Conservation (phyloP, 2,329 filamentous ascomycete genomes). For the Lachnellula subtilissima region DNA sequence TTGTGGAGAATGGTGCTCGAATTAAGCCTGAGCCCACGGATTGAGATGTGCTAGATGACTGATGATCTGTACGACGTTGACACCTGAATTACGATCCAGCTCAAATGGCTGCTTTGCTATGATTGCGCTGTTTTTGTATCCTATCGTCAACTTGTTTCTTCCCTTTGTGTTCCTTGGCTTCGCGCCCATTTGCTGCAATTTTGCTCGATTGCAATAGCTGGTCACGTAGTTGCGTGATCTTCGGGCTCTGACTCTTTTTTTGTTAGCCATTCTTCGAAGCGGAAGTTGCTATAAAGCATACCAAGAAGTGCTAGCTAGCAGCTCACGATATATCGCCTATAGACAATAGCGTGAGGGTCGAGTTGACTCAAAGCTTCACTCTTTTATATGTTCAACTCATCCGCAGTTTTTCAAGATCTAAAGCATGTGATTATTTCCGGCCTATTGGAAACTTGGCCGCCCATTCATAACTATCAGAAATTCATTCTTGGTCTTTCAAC, state of each 20-base stretch:
- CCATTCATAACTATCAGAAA: no score
- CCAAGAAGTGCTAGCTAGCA: not conserved
- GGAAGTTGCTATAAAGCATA: not conserved
- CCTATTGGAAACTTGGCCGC: no score
- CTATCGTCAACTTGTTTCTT: not conserved
- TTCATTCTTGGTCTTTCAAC: no score
- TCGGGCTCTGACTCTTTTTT: not conserved
- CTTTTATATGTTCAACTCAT: no score
- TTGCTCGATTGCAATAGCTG: not conserved
- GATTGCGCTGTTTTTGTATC: not conserved
- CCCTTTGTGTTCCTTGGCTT: not conserved
- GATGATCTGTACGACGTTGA: not conserved
- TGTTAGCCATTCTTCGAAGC: not conserved
- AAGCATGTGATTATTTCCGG: no score
- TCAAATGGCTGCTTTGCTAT: not conserved
- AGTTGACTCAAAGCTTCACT: no score
- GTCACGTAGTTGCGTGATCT: not conserved
- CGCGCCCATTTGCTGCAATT: not conserved
- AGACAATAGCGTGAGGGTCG: no score
- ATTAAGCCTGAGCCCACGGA: constrained; percentile 30
- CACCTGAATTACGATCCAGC: not conserved
- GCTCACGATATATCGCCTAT: not conserved
- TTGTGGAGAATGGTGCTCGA: constrained; percentile 16
- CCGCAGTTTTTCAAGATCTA: no score
- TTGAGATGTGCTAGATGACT: constrained; percentile 9